Percentiles rank a stretch among this genome's conserved stretches.
Evolutionary conservation across 2,329 filamentous ascomycete genomes (phyloP).

Genomic region (Pseudocercospora cruenta): DNA sequence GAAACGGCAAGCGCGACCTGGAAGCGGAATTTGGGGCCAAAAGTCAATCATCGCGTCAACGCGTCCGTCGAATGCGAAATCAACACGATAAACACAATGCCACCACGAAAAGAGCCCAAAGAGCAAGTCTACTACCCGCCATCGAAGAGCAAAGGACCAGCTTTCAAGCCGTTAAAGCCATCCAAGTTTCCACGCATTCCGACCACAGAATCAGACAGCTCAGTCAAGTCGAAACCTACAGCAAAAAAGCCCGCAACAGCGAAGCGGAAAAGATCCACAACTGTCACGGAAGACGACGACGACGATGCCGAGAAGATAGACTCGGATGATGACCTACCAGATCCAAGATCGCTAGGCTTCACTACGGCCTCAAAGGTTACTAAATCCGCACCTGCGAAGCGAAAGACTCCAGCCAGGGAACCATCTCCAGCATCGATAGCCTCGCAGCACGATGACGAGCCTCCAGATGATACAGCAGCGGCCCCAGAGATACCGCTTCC

Average conservation of each 20-base stretch:
- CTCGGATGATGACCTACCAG: slow-evolving; percentile 3
- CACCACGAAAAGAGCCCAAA: slow-evolving; percentile 38
- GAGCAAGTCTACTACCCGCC: slow-evolving; percentile 39
- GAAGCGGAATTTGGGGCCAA: background rate
- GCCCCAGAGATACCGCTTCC: slow-evolving; percentile 14
- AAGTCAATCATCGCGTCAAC: background rate
- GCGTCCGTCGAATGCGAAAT: background rate
- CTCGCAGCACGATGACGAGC: slow-evolving; percentile 15
- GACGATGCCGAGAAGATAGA: slow-evolving; percentile 16
- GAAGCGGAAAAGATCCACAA: slow-evolving; percentile 12
- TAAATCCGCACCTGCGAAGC: slow-evolving; percentile 24
- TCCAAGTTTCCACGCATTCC: slow-evolving; percentile 37
- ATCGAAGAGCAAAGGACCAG: slow-evolving; percentile 38
- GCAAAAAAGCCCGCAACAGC: slow-evolving; percentile 13
- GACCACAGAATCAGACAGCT: slow-evolving; percentile 51
- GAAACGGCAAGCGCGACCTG: background rate
- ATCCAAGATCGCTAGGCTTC: background rate
- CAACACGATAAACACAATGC: slow-evolving; percentile 25
- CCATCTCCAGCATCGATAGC: slow-evolving; percentile 24
- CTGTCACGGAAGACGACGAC: slow-evolving; percentile 28
- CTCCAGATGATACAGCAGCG: background rate
- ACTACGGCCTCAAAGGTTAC: slow-evolving; percentile 21
- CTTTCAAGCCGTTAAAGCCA: slow-evolving; percentile 40
- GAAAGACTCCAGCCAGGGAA: slow-evolving; percentile 19
- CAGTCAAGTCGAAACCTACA: slow-evolving; percentile 15